phyloP scores from a whole-genome alignment of 768 basidiomycete genomes.

The Termitomyces sp. region DNA sequence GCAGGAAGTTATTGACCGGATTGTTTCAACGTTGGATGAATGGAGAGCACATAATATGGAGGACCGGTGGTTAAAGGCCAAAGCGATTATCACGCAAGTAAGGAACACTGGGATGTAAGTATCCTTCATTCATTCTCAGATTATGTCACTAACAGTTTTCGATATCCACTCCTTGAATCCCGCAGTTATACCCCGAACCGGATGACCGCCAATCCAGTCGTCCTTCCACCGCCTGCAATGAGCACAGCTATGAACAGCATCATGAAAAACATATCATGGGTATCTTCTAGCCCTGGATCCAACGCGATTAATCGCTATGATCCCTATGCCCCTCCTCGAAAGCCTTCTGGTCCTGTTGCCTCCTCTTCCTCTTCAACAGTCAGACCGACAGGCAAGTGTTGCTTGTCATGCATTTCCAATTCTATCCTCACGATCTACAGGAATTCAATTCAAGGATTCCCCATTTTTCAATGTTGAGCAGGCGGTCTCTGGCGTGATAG shows the following conservation, averaged over 20 bases:
- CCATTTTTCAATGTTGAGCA: slow-evolving; percentile 74
- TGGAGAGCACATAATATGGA: slow-evolving; percentile 54
- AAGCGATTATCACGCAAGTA: slow-evolving; percentile 62
- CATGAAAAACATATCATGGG: slow-evolving; percentile 25
- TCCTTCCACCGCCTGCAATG: slow-evolving; percentile 12
- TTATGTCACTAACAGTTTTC: neutral
- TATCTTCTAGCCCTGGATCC: slow-evolving; percentile 22
- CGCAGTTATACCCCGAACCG: slow-evolving; percentile 16
- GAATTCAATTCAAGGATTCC: slow-evolving; percentile 72
- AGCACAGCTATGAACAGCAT: slow-evolving; percentile 19
- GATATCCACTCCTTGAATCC: neutral
- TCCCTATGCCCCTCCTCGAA: slow-evolving; percentile 59
- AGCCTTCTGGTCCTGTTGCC: slow-evolving; percentile 32
- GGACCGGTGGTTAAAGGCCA: slow-evolving; percentile 68
- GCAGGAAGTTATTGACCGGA: slow-evolving; percentile 80
- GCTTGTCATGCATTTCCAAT: neutral
- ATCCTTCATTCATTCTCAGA: neutral
- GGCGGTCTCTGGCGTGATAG: slow-evolving; percentile 54
- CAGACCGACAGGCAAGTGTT: slow-evolving; percentile 25
- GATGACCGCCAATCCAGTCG: slow-evolving; percentile 11
- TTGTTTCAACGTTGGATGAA: slow-evolving; percentile 49
- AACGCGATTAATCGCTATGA: slow-evolving; percentile 48
- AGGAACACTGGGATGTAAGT: slow-evolving; percentile 64
- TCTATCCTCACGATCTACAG: slow-evolving; percentile 28
- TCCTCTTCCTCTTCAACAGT: slow-evolving; percentile 24